Conservation (phyloP, 345 rosid genomes). For the Eucalyptus erythrocorys region DNA sequence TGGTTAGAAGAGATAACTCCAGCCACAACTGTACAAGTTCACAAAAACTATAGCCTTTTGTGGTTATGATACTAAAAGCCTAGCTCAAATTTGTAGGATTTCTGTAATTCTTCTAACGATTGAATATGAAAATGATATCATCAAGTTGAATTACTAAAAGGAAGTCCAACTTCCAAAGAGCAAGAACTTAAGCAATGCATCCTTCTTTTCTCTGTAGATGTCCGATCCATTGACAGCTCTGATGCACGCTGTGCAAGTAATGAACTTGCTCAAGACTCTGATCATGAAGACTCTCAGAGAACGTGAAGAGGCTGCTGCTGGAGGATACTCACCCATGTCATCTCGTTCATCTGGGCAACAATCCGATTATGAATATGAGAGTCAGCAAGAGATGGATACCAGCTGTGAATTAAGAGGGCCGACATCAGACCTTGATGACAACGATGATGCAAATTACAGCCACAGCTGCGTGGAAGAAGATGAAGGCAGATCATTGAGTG, state of each 20-base stretch:
- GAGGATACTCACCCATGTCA: constrained; percentile 66
- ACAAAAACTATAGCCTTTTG: not conserved
- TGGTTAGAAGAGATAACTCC: not conserved
- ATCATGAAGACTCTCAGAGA: constrained; percentile 52
- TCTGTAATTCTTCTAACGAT: not conserved
- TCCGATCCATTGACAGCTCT: constrained; percentile 94
- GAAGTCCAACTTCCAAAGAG: not conserved
- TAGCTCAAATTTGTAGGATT: not conserved
- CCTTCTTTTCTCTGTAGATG: constrained; percentile 38
- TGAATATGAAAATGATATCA: not conserved
- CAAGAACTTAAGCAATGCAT: not conserved
- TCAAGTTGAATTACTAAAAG: not conserved
- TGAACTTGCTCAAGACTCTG: constrained; percentile 92
- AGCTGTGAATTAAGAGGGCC: constrained; percentile 56
- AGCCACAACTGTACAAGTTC: not conserved
- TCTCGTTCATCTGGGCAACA: constrained; percentile 43
- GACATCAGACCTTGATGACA: constrained; percentile 37
- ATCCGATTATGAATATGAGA: constrained; percentile 54
- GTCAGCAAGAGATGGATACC: constrained; percentile 73
- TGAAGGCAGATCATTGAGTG: constrained; percentile 39
- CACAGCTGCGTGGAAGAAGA: constrained; percentile 31
- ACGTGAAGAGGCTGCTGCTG: constrained; percentile 56
- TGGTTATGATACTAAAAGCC: not conserved
- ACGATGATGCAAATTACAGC: constrained; percentile 15
- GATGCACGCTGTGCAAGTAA: constrained; percentile 98